Evolutionary conservation across 352 stramenopile genomes (phyloP), one percentile per base, ranked within the genome.

Genomic region (Phytophthora hibernalis): DNA sequence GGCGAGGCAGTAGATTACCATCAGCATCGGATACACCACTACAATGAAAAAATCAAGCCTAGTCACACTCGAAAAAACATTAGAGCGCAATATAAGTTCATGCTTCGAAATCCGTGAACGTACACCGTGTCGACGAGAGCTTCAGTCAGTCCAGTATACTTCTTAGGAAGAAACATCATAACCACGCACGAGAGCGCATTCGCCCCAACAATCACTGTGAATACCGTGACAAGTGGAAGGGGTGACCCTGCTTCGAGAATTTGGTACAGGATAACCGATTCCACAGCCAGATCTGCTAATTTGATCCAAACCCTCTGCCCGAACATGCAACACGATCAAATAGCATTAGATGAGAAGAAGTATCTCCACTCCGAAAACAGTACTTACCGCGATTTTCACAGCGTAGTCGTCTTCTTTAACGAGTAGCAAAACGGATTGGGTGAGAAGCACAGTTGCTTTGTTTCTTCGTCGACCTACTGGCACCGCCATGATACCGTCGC

Each of bases 21-120:
- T 49, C 22, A 71, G 13, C 1, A 82, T 61, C 2, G 74, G 77
- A 33, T 70, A 83, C 13, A 53, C 51, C 22, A 83, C 44, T 0
- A 61, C 61, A 12, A 79, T 44, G 9, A 70, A 40, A 16, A 78
- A 66, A 16, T 82, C 72, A 35, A 82, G 59, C 16, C 35, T 66
- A 66, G 30, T 35, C 22, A 20, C 37, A 12, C 11, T 43, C 11
- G 13, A 55, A 5, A 31, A 30, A 18, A 18, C 15, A n/a, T 54
- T 31, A 44, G 8, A 5, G 26, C 26, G 26, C 4, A 1, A 20
- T 20, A 13, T 44, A 8, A 4, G 8, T 13, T 1, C 16, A 44
- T 21, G 38, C 38, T 13, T 44, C 38, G 16, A 44, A 44, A 44
- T 11, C 7, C 16, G 12, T 4, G 7, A 24, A 57, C 56, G 10